phyloP scores from a whole-genome alignment of 2,329 filamentous ascomycete species.

The Alternaria sp. region DNA sequence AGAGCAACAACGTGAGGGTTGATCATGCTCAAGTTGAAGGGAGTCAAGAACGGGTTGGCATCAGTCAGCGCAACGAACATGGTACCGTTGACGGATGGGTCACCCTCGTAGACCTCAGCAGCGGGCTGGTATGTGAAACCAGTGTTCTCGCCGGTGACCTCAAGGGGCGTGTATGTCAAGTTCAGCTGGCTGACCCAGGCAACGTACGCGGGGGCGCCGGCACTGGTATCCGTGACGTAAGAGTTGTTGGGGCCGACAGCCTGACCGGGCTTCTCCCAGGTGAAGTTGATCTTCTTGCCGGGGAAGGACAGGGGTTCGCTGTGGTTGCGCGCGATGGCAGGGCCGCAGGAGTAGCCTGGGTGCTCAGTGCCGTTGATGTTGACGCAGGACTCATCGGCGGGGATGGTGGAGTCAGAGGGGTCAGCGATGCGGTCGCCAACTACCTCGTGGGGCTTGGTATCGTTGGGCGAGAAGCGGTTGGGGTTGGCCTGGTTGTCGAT shows the following conservation, averaged over 20 bases:
- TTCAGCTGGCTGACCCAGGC: constrained; percentile 78
- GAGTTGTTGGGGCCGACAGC: constrained; percentile 80
- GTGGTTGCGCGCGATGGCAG: constrained; percentile 72
- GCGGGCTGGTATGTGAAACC: constrained; percentile 78
- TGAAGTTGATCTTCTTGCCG: constrained; percentile 72
- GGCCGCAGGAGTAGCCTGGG: constrained; percentile 64
- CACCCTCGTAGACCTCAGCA: constrained; percentile 68
- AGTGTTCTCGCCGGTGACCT: constrained; percentile 67
- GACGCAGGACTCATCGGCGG: constrained; percentile 60
- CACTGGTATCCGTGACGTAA: constrained; percentile 70
- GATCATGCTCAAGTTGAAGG: constrained; percentile 75
- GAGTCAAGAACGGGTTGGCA: constrained; percentile 69
- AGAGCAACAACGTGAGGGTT: constrained; percentile 80
- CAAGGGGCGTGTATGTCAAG: constrained; percentile 60
- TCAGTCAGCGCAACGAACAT: constrained; percentile 82
- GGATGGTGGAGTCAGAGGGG: constrained; percentile 57
- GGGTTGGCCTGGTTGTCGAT: constrained; percentile 80
- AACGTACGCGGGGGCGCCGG: constrained; percentile 68
- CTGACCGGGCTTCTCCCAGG: constrained; percentile 74
- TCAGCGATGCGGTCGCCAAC: constrained; percentile 65
- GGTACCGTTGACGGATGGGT: constrained; percentile 76
- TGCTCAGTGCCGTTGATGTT: constrained; percentile 61
- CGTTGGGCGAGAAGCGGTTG: constrained; percentile 68
- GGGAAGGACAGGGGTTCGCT: constrained; percentile 75
- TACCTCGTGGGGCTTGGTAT: constrained; percentile 68